Evolutionary conservation across 148 eudicot genomes (phyloP), one percentile per base, ranked within the genome.

Genomic region (Persicaria tinctoria): DNA sequence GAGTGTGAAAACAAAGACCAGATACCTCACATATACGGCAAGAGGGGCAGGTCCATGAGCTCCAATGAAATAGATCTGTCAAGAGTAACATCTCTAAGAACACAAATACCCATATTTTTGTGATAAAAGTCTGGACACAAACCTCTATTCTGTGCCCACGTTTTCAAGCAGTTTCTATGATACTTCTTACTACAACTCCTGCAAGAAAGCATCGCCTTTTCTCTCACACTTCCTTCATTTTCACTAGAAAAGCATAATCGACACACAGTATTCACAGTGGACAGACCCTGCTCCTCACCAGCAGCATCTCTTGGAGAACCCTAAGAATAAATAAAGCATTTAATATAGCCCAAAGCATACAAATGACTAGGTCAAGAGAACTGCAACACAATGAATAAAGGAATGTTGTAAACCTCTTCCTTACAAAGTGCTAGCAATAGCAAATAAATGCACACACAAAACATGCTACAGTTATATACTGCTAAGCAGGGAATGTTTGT

Each of bases 31-130:
- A 93, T 74, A 81, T 77, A 49, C 95, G 91, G 86, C 98, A 91
- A 41, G 97, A 91, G 64, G 98, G 97, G 74, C 98, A 93, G 57
- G 91, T 72, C 98, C 97, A 93, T 51, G 92, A 91, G 75, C 98
- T 93, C 98, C 98, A 93, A 73, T 91, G 98, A 86, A 93, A 93
- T 76, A 93, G 81, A 87, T 93, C 98, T 91, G 90, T 78, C 79
- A 72, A 23, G 63, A 47, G 50, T 47, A 47, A 47, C 50, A 47
- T 47, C 1, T 8, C 50, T 47, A 47, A 47, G 50, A 47, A 47
- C 6, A 47, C 50, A 47, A 47, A 47, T 8, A 5, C n/a, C 63
- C 11, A 10, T 9, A 10, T 53, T 9, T 16, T 9, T 16, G 57
- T 10, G 57, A 53, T 5, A 18, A 0, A 27, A 53, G 64, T 68